Base-by-base conservation (phyloP, 2,329 filamentous ascomycete genomes). In the Alternaria infectoria region DNA sequence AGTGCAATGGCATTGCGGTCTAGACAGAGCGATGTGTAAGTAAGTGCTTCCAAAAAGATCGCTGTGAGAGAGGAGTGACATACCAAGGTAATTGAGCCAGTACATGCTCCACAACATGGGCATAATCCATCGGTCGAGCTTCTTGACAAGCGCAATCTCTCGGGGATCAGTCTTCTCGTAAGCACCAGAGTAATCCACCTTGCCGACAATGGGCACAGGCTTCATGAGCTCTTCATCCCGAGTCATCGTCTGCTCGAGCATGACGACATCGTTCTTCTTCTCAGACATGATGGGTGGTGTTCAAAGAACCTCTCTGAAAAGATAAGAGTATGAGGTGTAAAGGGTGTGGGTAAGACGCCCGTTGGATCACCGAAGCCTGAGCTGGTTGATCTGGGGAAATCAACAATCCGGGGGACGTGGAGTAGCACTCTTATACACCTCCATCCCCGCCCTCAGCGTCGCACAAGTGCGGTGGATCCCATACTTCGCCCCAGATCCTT, bases 1-100 rank as follows among this genome's bases (percentile, higher is more conserved):
- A 88, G 83, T 2, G 88, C 87, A 67, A 91, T 89, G 74, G 90
- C 89, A 75, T 89, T 89, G 32, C 87, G 83, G 69, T 89, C 87
- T 45, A 64, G 52, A 44, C 55, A 64, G 25, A 57, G 55, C 32
- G 57, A 26, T 65, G 59, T 52, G 69, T 71, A 13, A 51, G 26
- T 46, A 43, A 52, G 0, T 83, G 80, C 60, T 82, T 81, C 10
- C 52, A 25, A 32, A 54, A 32, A 64, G 17, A 73, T 76, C 23
- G 71, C 67, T 40, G 36, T 40, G 25, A 30, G 11, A 59, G 64
- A 40, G 28, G 17, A 15, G 25, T 46, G 19, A 36, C 55, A 32
- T 58, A 66, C 63, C 30, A 36, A 62, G 56, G 32, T 62, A 62
- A 12, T 62, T 62, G 30, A 64, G 57, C 64, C 66, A 69, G 55